Base-by-base conservation (phyloP, 805 yeast genomes). In the Spathaspora girioi region DNA sequence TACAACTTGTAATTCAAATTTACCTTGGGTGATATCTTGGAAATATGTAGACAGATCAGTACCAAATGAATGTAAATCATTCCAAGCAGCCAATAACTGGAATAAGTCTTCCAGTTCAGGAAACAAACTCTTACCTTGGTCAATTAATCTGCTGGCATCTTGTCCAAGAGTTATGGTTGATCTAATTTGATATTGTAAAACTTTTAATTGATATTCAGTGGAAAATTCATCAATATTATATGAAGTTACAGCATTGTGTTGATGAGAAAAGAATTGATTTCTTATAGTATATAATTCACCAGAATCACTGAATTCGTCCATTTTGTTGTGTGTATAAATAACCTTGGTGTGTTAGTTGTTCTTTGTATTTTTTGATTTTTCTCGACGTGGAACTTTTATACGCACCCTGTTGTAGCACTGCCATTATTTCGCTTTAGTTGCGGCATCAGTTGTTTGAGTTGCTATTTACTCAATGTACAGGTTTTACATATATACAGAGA, bases 251-350 rank as follows among this genome's bases (percentile, higher is more conserved):
- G 76, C 71, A 11, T 68, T 60, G 61, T 75, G 80, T 59, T 82
- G 83, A 47, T 84, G 82, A 11, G 86, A 79, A 65, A 78, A 84
- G 68, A 82, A 84, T 52, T 79, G 80, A 59, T 81, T 84, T 56
- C 81, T 77, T 23, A 84, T 65, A 15, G 74, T 75, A 65, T 76
- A 84, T 38, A 80, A 71, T 59, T 82, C 86, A 64, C 76, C 75
- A 6, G 77, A 70, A 55, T 72, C 77, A 44, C 71, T 61, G 50
- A 70, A 70, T 38, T 64, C 64, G 53, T 69, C 73, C 78, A 73
- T 73, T 5, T 35, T 35, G 40, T 14, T 35, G 40, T 35, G 40
- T 35, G 40, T 35, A 35, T 35, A 4, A 11, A 18, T 14, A 10
- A n/a, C 14, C 8, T 4, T n/a, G 3, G 18, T 14, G 15, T 35